A percentile compares a stretch with the other conserved stretches of the same genome.
Evolutionary conservation across 164 flowering plant species (phyloP).

Genomic region (Cinnamomum chago): DNA sequence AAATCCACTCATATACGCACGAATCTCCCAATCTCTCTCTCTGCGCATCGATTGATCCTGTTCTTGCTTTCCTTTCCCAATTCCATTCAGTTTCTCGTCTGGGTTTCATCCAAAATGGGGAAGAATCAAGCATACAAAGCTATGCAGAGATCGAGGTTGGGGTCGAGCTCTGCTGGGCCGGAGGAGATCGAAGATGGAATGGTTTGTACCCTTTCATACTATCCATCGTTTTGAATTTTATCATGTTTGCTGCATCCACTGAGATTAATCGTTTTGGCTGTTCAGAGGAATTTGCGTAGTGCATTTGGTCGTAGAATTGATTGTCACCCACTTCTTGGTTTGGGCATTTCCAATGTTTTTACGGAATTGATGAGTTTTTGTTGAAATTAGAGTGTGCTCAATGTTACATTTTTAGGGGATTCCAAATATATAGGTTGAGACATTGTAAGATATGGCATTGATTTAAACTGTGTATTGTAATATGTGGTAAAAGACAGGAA

Average conservation of each 20-base stretch:
- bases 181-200: slow-evolving; percentile 94
- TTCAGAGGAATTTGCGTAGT: background rate
- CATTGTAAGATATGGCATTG: background rate
- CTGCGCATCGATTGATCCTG: background rate
- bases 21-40: background rate
- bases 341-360: background rate
- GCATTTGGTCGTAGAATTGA: background rate
- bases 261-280: too few relatives aligned
- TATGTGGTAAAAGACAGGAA: background rate
- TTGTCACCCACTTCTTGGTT: background rate
- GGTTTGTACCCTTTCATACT: slow-evolving; percentile 96
- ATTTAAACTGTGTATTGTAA: background rate
- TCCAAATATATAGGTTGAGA: background rate
- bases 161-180: slow-evolving; percentile 71
- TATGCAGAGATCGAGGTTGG: slow-evolving; percentile 87
- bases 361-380: background rate
- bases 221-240: background rate
- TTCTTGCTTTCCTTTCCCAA: background rate
- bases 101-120: slow-evolving; percentile 57
- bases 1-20: background rate
- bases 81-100: slow-evolving; percentile 15
- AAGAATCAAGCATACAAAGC: slow-evolving; percentile 99
- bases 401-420: background rate
- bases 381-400: background rate
- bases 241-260: background rate